These are phyloP conservation scores for Elsinoe fawcettii DNA, from an alignment of 2,329 filamentous ascomycete species.

Conservation along the genomic window DNA sequence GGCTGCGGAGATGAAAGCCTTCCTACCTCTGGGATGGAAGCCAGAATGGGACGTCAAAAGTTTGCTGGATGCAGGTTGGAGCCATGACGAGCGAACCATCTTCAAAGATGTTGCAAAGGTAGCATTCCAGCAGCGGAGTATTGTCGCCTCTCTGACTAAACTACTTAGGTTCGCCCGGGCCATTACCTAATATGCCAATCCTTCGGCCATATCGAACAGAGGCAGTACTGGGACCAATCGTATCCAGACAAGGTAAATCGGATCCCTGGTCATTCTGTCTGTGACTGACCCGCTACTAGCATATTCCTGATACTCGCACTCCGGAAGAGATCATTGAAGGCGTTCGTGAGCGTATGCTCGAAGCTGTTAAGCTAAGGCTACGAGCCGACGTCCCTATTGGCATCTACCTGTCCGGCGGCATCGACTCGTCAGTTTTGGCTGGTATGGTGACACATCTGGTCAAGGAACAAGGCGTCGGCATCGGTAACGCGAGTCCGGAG, in stretches of 20 bases:
- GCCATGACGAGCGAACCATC: slow-evolving; percentile 39
- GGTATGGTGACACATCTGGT: slow-evolving; percentile 49
- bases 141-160: not conserved
- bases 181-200: slow-evolving; percentile 37
- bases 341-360: slow-evolving; percentile 44
- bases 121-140: not conserved
- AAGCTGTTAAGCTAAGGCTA: slow-evolving; percentile 47
- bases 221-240: slow-evolving; percentile 47
- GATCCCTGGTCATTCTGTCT: not conserved
- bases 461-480: slow-evolving; percentile 38
- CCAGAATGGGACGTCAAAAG: slow-evolving; percentile 47
- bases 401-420: slow-evolving; percentile 50
- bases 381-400: slow-evolving; percentile 52
- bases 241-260: slow-evolving; percentile 45
- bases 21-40: slow-evolving; percentile 44
- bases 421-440: slow-evolving; percentile 51
- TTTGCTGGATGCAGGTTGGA: slow-evolving; percentile 39
- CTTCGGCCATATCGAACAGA: slow-evolving; percentile 33
- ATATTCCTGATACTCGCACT: slow-evolving; percentile 35
- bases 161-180: slow-evolving; percentile 37
- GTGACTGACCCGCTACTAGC: slow-evolving; percentile 20
- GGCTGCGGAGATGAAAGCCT: slow-evolving; percentile 49
- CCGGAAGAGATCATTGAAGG: slow-evolving; percentile 45
- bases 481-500: slow-evolving; percentile 39
- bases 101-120: slow-evolving; percentile 45